Evolutionary conservation across 78 protist genomes (phyloP).

Genomic region (Protostelium mycophagum): DNA sequence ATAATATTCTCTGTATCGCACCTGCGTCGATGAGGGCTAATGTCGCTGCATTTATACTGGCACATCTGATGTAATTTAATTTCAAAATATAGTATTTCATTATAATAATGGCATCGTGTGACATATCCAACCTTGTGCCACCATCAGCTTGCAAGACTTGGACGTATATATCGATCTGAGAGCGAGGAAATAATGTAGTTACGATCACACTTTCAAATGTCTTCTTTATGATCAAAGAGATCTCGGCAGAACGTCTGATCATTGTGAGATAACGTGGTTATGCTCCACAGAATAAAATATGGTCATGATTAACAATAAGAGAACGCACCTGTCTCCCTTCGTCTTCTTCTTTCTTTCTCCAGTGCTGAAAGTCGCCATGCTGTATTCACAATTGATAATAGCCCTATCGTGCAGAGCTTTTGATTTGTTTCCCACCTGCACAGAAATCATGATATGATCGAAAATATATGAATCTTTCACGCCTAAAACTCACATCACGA

Average conservation of each 20-base stretch:
- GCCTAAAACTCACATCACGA: constrained; percentile 35
- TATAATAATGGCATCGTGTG: neutral
- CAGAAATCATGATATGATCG: neutral
- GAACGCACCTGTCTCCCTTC: constrained; percentile 11
- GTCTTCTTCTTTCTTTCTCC: constrained; percentile 32
- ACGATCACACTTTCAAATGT: constrained; percentile 74
- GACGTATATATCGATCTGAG: constrained; percentile 82
- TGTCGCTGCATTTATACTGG: constrained; percentile 85
- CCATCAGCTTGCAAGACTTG: constrained; percentile 95
- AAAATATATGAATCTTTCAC: neutral
- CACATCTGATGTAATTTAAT: constrained; percentile 4
- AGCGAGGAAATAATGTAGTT: constrained; percentile 67
- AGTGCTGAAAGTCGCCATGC: constrained; percentile 70
- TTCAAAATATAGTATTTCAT: no score
- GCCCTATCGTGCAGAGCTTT: constrained; percentile 58
- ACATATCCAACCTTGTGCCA: constrained; percentile 63
- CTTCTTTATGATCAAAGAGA: constrained; percentile 31
- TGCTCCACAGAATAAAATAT: neutral
- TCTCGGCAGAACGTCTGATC: constrained; percentile 51
- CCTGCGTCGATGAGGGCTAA: constrained; percentile 74
- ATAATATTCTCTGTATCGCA: no score
- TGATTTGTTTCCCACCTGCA: neutral
- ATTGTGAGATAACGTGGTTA: neutral
- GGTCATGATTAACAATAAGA: neutral
- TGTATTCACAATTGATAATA: constrained; percentile 60